Percentiles rank a stretch among this genome's conserved stretches.
These are phyloP conservation scores for Paecilomyces fulvus DNA, from an alignment of 2,329 filamentous ascomycete genomes.

Conservation along the genomic window DNA sequence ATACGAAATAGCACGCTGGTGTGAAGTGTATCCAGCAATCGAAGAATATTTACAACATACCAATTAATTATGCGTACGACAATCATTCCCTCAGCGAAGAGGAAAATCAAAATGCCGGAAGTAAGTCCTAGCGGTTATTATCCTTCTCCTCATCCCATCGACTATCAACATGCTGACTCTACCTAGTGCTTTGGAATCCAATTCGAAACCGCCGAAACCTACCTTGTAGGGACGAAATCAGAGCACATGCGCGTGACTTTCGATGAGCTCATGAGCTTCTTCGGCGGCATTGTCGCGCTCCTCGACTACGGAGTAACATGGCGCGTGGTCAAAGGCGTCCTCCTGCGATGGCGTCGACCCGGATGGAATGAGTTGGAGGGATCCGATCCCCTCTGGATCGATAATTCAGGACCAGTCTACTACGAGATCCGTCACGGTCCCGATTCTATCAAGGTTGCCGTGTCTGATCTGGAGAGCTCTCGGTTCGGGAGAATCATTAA, in stretches of 20 bases:
- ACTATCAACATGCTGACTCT: neutral
- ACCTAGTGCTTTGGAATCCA: constrained; percentile 9
- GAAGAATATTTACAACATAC: neutral
- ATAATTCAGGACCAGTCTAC: constrained; percentile 10
- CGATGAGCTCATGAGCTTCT: constrained; percentile 12
- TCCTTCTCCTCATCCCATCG: neutral
- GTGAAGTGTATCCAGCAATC: neutral
- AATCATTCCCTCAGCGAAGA: neutral
- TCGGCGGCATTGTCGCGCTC: constrained; percentile 10
- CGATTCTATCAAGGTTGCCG: constrained; percentile 7
- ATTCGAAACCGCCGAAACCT: constrained; percentile 13
- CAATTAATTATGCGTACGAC: neutral
- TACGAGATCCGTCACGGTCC: constrained; percentile 12
- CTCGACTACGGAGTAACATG: constrained; percentile 12
- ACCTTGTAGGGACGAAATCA: constrained; percentile 12
- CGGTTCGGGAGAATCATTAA: constrained; percentile 11
- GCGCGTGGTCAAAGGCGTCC: constrained; percentile 7
- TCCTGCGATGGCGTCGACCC: constrained; percentile 8
- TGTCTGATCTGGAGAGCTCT: constrained; percentile 9
- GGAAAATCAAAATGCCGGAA: neutral
- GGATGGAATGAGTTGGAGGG: constrained; percentile 5
- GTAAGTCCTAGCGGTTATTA: neutral
- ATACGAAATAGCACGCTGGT: neutral
- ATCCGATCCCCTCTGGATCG: constrained; percentile 10
- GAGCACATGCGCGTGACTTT: constrained; percentile 12